Conservation (phyloP, 2,329 filamentous ascomycete genomes). For the Aspergillus floridensis region DNA sequence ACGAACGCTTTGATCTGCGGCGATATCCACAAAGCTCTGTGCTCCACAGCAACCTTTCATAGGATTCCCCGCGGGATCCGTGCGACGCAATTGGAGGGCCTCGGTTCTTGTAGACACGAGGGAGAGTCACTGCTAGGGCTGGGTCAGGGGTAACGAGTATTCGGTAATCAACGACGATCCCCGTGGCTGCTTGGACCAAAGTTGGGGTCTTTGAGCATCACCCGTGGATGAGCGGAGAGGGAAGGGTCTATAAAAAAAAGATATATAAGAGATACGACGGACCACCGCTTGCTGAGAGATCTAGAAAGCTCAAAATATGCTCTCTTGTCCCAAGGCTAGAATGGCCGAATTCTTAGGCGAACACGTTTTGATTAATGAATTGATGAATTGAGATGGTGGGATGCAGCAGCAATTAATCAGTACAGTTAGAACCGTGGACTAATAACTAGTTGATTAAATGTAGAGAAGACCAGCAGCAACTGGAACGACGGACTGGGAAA, state of each 20-base stretch:
- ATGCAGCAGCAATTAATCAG: neutral
- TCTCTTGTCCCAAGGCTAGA: neutral
- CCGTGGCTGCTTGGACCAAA: slow-evolving; percentile 11
- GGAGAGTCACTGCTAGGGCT: slow-evolving; percentile 5
- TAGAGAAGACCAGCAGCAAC: slow-evolving; percentile 1
- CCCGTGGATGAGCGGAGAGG: neutral
- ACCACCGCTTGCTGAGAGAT: neutral
- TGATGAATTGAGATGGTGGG: neutral
- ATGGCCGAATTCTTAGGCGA: neutral
- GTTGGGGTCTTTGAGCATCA: slow-evolving; percentile 14
- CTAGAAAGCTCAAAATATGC: neutral
- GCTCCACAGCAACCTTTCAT: slow-evolving; percentile 12
- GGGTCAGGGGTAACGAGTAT: slow-evolving; percentile 21
- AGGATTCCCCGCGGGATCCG: slow-evolving; percentile 27
- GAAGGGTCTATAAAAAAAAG: neutral
- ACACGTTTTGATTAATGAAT: neutral
- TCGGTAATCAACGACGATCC: slow-evolving; percentile 15
- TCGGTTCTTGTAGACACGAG: slow-evolving; percentile 16
- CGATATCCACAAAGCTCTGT: slow-evolving; percentile 4
- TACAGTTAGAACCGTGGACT: neutral
- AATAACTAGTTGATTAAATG: neutral
- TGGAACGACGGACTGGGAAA: slow-evolving; percentile 13
- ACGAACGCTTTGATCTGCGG: slow-evolving; percentile 2
- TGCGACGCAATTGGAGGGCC: slow-evolving; percentile 22
- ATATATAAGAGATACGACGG: neutral